Evolutionary conservation across 768 basidiomycete genomes (phyloP), one percentile per base, ranked within the genome.

Genomic region (Naganishia onofrii): DNA sequence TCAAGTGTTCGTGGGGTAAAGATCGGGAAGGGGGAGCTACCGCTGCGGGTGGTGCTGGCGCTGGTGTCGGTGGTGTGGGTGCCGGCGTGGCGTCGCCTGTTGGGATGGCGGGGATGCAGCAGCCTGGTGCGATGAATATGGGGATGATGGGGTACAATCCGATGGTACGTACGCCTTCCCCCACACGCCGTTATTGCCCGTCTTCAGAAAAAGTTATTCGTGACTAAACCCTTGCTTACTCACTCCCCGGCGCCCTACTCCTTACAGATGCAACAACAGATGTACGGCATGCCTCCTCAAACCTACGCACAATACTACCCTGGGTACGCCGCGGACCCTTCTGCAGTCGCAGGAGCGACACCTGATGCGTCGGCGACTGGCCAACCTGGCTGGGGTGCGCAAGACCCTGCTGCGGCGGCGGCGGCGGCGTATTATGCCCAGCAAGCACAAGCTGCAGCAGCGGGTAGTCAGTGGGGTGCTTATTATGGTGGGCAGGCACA

Each of bases 1-100:
- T 98, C 85, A 98, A 97, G 83, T 95, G 92, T 82, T 93, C 92
- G 76, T 99, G 96, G 96, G 96, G 96, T 68, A 98, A 97, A 82
- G 95, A 97, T 80, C 86, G 92, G 53, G 66, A 74, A 36, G 73
- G 70, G 23, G 76, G 71, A 72, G 89, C 88, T 28, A 42, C 36
- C 10, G 36, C 60, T 17, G 89, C 90, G 6, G 34, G 34, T 79
- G 90, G 87, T 38, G 86, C 85, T 29, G 83, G 84, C 67, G 84
- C 86, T 29, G 85, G 86, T 67, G 81, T 82, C 21, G n/a, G n/a
- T n/a, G 79, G 79, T 28, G 38, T 26, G 17, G 85, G 86, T 67
- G 81, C n/a, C n/a, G n/a, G 82, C 19, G 79, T 79, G 26, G 42
- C 44, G 3, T 60, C 48, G 29, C 44, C 51, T 7, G 53, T 44